Conservation (phyloP, 2,329 filamentous ascomycete species). For the Rhynchosporium agropyri region DNA sequence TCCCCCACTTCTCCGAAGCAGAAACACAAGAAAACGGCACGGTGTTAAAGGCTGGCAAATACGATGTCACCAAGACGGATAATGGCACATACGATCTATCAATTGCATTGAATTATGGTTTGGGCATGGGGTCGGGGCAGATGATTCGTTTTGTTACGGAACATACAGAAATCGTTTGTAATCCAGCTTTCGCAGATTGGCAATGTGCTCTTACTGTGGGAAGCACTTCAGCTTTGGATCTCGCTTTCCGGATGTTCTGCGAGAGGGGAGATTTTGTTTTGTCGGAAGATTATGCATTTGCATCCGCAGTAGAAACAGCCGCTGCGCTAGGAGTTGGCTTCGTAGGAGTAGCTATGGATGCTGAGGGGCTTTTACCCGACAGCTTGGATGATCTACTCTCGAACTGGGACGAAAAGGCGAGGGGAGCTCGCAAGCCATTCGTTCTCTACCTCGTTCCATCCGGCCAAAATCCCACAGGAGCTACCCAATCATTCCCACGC, state of each 20-base stretch:
- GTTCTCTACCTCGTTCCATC: conserved; percentile 73
- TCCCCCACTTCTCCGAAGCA: conserved; percentile 70
- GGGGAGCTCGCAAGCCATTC: conserved; percentile 64
- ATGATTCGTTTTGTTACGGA: conserved; percentile 89
- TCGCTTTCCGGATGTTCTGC: conserved; percentile 80
- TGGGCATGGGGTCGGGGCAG: conserved; percentile 83
- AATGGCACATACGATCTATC: conserved; percentile 69
- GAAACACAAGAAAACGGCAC: conserved; percentile 64
- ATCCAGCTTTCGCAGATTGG: conserved; percentile 91
- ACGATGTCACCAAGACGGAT: conserved; percentile 69
- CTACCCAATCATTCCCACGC: conserved; percentile 62
- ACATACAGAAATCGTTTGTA: conserved; percentile 89
- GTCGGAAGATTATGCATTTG: conserved; percentile 90
- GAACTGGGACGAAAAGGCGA: conserved; percentile 62
- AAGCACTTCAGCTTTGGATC: conserved; percentile 83
- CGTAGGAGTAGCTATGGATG: conserved; percentile 65
- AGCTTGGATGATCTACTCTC: conserved; percentile 64
- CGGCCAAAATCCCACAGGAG: conserved; percentile 76
- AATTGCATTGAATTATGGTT: conserved; percentile 90
- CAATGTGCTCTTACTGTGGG: conserved; percentile 80
- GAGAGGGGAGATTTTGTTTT: conserved; percentile 75
- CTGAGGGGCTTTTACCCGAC: conserved; percentile 63
- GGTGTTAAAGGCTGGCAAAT: conserved; percentile 72
- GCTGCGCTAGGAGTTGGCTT: conserved; percentile 63
- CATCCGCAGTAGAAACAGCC: conserved; percentile 68